These are phyloP conservation scores for Mercurialis annua DNA, from an alignment of 345 rosid genomes.

Conservation along the genomic window DNA sequence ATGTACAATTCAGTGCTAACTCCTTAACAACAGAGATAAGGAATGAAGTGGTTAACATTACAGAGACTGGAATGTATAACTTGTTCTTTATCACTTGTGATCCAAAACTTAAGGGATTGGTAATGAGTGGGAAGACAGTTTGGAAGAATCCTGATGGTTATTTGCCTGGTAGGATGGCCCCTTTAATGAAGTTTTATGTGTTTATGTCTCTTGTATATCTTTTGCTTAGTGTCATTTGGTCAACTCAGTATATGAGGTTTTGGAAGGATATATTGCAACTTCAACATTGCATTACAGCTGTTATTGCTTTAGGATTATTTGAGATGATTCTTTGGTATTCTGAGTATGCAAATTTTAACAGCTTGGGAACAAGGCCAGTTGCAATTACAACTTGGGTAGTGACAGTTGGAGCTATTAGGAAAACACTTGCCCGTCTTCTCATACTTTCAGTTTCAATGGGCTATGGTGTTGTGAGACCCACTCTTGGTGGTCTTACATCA, in stretches of 20 bases:
- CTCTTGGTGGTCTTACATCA: slow-evolving; percentile 94
- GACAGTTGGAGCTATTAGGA: slow-evolving; percentile 80
- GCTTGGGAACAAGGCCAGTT: slow-evolving; percentile 72
- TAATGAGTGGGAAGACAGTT: slow-evolving; percentile 82
- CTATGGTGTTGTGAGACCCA: slow-evolving; percentile 93
- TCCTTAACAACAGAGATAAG: slow-evolving; percentile 40
- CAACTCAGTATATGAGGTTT: slow-evolving; percentile 70
- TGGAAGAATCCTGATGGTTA: slow-evolving; percentile 95
- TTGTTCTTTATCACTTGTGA: slow-evolving; percentile 84
- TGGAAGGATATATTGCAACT: slow-evolving; percentile 83
- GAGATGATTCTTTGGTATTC: slow-evolving; percentile 92
- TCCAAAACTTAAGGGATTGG: slow-evolving; percentile 70
- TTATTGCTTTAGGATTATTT: slow-evolving; percentile 73
- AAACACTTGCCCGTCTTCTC: slow-evolving; percentile 70
- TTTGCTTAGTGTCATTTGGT: slow-evolving; percentile 70
- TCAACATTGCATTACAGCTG: slow-evolving; percentile 82
- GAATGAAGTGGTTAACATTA: slow-evolving; percentile 44
- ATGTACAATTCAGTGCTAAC: slow-evolving; percentile 54
- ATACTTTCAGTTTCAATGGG: slow-evolving; percentile 92
- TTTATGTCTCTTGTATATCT: slow-evolving; percentile 68
- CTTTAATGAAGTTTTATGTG: slow-evolving; percentile 74
- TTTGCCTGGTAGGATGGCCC: slow-evolving; percentile 98
- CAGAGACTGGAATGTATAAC: slow-evolving; percentile 86
- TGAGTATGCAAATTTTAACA: slow-evolving; percentile 77
- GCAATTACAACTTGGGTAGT: slow-evolving; percentile 84